phyloP scores from a whole-genome alignment of 2,329 filamentous ascomycete species.

The Fusarium incarnatum region DNA sequence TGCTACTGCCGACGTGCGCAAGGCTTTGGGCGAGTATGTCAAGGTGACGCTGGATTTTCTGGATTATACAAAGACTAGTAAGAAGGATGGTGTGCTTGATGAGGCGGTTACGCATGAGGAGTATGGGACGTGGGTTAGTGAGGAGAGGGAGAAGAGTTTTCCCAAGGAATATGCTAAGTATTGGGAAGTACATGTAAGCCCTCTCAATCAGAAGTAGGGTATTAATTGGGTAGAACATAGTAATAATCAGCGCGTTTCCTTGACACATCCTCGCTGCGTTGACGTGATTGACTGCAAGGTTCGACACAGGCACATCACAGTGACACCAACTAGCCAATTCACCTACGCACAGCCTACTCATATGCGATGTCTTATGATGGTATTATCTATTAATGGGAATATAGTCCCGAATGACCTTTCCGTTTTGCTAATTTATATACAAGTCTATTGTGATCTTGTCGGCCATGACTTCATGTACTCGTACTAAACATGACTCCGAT shows the following conservation, averaged over 20 bases:
- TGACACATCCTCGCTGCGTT: neutral
- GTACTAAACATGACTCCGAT: constrained; percentile 1
- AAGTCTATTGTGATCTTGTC: constrained; percentile 9
- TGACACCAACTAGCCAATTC: neutral
- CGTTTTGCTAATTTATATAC: constrained; percentile 22
- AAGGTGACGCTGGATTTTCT: constrained; percentile 69
- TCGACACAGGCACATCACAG: neutral
- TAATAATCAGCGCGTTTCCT: neutral
- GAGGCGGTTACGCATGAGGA: constrained; percentile 60
- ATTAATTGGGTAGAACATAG: neutral
- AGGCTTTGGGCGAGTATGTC: constrained; percentile 71
- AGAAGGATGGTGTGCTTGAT: constrained; percentile 60
- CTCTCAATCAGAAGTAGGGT: constrained; percentile 28
- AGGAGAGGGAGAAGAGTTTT: constrained; percentile 49
- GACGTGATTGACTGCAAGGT: neutral
- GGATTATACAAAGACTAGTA: constrained; percentile 57
- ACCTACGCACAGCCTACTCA: neutral
- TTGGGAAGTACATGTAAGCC: constrained; percentile 59
- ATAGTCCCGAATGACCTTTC: neutral
- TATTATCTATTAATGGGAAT: neutral
- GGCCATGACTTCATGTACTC: neutral
- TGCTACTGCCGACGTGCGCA: constrained; percentile 66
- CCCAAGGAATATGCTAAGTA: constrained; percentile 50
- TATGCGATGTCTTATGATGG: neutral
- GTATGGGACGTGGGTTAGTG: constrained; percentile 56